A percentile compares a stretch with the other conserved stretches of the same genome.
Evolutionary conservation across 805 yeast genomes (phyloP).

Genomic region (Teunomyces aglyptinius): DNA sequence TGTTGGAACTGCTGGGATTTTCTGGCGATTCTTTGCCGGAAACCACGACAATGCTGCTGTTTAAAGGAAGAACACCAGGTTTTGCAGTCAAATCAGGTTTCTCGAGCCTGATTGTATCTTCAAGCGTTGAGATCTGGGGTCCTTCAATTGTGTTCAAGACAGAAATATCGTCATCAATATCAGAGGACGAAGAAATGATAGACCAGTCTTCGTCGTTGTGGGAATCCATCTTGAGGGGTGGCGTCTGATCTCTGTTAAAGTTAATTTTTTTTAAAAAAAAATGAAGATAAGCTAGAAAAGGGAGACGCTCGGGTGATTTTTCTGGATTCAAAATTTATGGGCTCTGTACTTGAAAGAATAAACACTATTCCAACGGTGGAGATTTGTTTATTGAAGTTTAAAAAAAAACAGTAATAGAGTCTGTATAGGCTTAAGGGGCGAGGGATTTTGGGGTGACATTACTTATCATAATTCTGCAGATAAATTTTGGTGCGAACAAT

Average conservation of each 20-base stretch:
- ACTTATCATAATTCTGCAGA: conserved; percentile 3
- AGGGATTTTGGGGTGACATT: conserved; percentile 3
- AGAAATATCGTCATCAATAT: conserved; percentile 34
- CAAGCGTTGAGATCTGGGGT: background rate
- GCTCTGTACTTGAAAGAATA: background rate
- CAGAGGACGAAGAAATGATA: conserved; percentile 42
- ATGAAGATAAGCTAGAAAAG: background rate
- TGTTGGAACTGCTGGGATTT: background rate
- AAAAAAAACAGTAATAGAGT: no score
- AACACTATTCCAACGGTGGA: background rate
- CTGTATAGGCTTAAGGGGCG: background rate
- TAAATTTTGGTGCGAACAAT: conserved; percentile 1
- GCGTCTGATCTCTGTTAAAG: conserved; percentile 6
- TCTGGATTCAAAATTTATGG: no score
- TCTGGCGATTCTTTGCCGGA: background rate
- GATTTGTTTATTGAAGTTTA: no score
- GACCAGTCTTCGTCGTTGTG: conserved; percentile 44
- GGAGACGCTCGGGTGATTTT: background rate
- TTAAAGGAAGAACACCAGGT: background rate
- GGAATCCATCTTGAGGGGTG: conserved; percentile 6
- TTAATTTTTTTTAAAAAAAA: background rate
- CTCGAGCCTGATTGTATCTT: background rate
- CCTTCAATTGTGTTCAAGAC: conserved; percentile 13
- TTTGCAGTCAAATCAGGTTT: conserved; percentile 1
- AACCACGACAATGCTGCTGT: background rate